Evolutionary conservation across 164 flowering plant genomes (phyloP).

Genomic region (Umbilicus rupestris): DNA sequence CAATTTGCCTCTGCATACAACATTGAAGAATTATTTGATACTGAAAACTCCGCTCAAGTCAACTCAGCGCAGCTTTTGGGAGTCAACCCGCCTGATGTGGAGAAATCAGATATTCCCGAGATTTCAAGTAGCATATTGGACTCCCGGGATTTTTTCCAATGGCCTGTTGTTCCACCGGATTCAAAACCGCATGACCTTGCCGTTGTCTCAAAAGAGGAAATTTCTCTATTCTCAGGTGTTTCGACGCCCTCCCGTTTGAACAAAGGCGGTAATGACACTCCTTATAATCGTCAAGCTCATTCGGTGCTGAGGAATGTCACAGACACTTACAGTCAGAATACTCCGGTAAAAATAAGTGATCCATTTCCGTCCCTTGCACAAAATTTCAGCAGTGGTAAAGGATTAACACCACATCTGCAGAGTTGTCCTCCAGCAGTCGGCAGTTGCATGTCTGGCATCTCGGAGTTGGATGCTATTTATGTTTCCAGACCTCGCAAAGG

Average conservation of each 20-base stretch:
- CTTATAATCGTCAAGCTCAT: conserved; percentile 17
- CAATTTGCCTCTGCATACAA: conserved; percentile 11
- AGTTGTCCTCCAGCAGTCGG: conserved; percentile 16
- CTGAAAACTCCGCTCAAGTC: conserved; percentile 8
- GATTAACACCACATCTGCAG: conserved; percentile 18
- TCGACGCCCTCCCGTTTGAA: conserved; percentile 18
- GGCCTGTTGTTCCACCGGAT: conserved; percentile 25
- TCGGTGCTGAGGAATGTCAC: conserved; percentile 27
- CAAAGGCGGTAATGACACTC: conserved; percentile 15
- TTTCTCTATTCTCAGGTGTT: conserved; percentile 20
- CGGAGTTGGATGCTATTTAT: conserved; percentile 28
- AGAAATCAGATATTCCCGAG: conserved; percentile 19
- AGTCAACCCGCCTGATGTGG: conserved; percentile 12
- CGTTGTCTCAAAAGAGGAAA: conserved; percentile 13
- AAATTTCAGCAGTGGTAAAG: conserved; percentile 18
- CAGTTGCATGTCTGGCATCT: conserved; percentile 23
- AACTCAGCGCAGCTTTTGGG: conserved; percentile 12
- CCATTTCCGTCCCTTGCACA: conserved; percentile 27
- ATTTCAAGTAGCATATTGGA: conserved; percentile 13
- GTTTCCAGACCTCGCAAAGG: conserved; percentile 27
- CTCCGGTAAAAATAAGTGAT: conserved; percentile 21
- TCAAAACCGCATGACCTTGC: conserved; percentile 15
- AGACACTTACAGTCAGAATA: conserved; percentile 12
- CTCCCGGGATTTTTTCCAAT: conserved; percentile 23
- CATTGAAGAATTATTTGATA: conserved; percentile 9